Evolutionary conservation across 768 basidiomycete species (phyloP).

Genomic region (Candolleomyces eurysporus): DNA sequence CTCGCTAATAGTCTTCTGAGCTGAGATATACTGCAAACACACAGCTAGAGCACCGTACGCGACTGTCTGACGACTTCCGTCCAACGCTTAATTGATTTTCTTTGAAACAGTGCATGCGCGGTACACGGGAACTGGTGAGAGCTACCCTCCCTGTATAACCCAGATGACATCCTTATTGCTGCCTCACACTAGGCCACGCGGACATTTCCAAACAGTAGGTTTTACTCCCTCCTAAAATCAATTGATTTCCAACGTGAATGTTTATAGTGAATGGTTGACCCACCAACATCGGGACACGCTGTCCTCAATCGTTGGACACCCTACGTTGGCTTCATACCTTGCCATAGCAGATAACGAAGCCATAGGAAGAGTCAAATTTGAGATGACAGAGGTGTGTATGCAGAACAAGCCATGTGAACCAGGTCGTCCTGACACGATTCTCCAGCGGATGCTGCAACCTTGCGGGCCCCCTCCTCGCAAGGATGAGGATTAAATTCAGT

Average conservation of each 20-base stretch:
- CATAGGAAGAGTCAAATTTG: conserved; percentile 86
- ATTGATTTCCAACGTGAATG: neutral
- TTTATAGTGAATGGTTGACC: conserved; percentile 88
- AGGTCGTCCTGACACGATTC: conserved; percentile 5
- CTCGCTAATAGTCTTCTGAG: conserved; percentile 69
- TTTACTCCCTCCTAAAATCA: neutral
- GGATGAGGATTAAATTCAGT: conserved; percentile 62
- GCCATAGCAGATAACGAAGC: conserved; percentile 94
- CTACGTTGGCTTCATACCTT: conserved; percentile 80
- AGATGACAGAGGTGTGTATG: conserved; percentile 85
- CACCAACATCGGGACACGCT: conserved; percentile 96
- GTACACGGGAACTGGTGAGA: conserved; percentile 90
- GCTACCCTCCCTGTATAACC: conserved; percentile 9
- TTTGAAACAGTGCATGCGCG: conserved; percentile 78
- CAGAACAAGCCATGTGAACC: neutral
- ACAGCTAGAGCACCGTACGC: conserved; percentile 90
- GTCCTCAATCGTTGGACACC: conserved; percentile 89
- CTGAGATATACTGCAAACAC: conserved; percentile 95
- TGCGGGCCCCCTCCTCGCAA: conserved; percentile 91
- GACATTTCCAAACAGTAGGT: conserved; percentile 94
- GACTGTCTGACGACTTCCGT: too few relatives aligned
- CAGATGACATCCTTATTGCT: conserved; percentile 8
- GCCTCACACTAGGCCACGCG: conserved; percentile 69
- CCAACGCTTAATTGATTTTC: too few relatives aligned
- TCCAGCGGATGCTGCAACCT: conserved; percentile 91